These are phyloP conservation scores for Microcyclospora pomicola DNA, from an alignment of 2,329 filamentous ascomycete species.

Conservation along the genomic window DNA sequence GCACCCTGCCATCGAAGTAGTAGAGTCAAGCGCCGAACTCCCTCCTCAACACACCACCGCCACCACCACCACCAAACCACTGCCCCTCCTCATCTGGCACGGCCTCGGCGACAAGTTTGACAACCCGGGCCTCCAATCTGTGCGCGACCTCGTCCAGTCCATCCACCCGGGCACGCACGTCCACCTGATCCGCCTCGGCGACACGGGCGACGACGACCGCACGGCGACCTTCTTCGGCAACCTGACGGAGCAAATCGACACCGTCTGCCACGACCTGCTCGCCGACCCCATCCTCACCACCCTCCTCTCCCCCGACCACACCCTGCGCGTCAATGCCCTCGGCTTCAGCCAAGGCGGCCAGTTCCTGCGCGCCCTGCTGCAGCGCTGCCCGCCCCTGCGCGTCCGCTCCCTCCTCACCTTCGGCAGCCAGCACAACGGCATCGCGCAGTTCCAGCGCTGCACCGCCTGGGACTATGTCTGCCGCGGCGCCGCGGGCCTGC, in stretches of 20 bases:
- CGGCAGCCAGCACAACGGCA: constrained; percentile 85
- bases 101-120: constrained; percentile 65
- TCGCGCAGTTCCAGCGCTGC: constrained; percentile 69
- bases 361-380: constrained; percentile 81
- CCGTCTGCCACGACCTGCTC: constrained; percentile 66
- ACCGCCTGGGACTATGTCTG: constrained; percentile 62
- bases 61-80: constrained; percentile 38
- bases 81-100: constrained; percentile 93
- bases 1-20: no score
- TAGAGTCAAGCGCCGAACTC: no score
- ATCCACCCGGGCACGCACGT: constrained; percentile 73
- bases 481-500: constrained; percentile 60
- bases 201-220: constrained; percentile 54
- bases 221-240: constrained; percentile 85
- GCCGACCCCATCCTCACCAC: constrained; percentile 55
- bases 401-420: constrained; percentile 75
- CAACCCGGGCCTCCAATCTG: constrained; percentile 56
- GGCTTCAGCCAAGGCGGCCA: constrained; percentile 94
- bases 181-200: constrained; percentile 61
- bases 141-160: constrained; percentile 57
- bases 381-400: constrained; percentile 78
- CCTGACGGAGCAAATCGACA: constrained; percentile 59
- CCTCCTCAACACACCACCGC: no score
- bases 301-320: constrained; percentile 47
- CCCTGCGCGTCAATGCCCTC: constrained; percentile 59